Base-by-base conservation (phyloP, 2,329 filamentous ascomycete genomes). In the Colletotrichum musae region DNA sequence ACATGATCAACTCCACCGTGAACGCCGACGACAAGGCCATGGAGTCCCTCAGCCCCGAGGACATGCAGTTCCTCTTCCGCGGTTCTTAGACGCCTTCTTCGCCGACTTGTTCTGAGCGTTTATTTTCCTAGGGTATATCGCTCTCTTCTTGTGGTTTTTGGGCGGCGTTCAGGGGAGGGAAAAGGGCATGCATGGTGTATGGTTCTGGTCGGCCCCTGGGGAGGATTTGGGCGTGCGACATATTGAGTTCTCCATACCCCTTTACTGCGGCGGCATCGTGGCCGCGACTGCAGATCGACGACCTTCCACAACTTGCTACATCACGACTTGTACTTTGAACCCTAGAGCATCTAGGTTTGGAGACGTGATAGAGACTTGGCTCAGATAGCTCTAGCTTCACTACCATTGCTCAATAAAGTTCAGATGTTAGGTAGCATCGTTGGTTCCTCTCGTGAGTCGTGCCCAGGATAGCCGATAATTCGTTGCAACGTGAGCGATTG, bases 1-100 rank as follows among this genome's bases (percentile, higher is more conserved):
- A 93, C 77, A 95, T 99, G 93, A 99, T 99, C 77, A 94, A 95
- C 74, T 95, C 94, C 32, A 99, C 96, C 0, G 95, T 99, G 80
- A 98, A 98, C 80, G 93, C 94, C 51, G 95, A 98, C 77, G 92
- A 96, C 74, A 88, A 93, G 53, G 94, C 95, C 0, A 93, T 98
- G 89, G 94, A 98, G 78, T 95, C 94, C 64, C 84, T 99, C 71
- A 97, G 91, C 15, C 91, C 94, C 0, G 92, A 95, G 79, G 96
- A 99, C 78, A 93, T 99, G 88, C 93, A 97, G 81, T 99, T 99
- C 82, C 84, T 99, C 73, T 99, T 99, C 88, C 89, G 95, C 43
- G 95, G 94, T 21, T 59, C 66, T 47, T 69, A 50, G 39, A 36
- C 18, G 15, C 13, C 24, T 41, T 28, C 15, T 15, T 28, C 18